These are phyloP conservation scores for Peniophora sp. DNA, from an alignment of 1,284 basidiomycete species.

Conservation along the genomic window DNA sequence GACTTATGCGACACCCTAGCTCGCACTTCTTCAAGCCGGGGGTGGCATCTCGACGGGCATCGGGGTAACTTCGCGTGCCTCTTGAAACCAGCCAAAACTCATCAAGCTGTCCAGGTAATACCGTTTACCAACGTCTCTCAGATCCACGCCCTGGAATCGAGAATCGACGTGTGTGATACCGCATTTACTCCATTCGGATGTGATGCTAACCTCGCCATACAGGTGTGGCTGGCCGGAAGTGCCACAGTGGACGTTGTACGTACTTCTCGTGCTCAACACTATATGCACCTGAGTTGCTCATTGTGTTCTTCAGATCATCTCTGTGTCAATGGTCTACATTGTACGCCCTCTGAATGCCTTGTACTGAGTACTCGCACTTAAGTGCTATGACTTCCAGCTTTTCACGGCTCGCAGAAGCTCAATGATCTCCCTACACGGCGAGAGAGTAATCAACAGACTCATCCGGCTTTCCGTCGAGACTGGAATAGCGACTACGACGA, in stretches of 20 bases:
- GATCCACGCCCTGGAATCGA: background rate
- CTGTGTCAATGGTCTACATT: background rate
- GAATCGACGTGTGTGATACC: background rate
- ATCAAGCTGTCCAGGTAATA: background rate
- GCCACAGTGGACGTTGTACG: background rate
- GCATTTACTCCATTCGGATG: background rate
- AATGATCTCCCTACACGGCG: conserved; percentile 4
- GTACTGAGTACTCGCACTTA: too few relatives aligned
- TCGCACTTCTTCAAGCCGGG: background rate
- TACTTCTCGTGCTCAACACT: background rate
- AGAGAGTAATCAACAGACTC: conserved; percentile 8
- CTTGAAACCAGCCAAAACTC: too few relatives aligned
- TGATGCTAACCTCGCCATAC: background rate
- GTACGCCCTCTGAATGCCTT: background rate
- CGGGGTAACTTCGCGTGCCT: background rate
- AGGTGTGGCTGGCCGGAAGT: background rate
- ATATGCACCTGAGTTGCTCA: background rate
- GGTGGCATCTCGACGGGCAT: background rate
- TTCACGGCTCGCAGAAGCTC: conserved; percentile 4
- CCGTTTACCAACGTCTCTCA: background rate
- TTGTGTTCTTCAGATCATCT: background rate
- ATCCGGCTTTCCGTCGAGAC: conserved; percentile 10
- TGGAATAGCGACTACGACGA: conserved; percentile 6
- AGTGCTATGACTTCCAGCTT: too few relatives aligned
- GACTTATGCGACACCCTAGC: background rate